Evolutionary conservation across 1,139 yeast genomes (phyloP).

Genomic region (Geotrichum fermentans): DNA sequence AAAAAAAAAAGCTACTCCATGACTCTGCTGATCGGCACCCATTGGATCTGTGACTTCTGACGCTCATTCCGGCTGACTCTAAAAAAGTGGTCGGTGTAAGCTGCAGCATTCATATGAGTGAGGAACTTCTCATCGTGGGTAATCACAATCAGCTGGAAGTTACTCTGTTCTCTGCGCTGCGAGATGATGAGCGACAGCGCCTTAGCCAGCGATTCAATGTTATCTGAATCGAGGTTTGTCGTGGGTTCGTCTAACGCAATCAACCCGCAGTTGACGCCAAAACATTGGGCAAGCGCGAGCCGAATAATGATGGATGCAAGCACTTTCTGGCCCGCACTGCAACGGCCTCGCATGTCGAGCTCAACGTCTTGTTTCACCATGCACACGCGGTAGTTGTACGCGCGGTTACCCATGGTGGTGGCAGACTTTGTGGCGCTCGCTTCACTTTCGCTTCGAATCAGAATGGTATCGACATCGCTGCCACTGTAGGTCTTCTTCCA

Average conservation of each 20-base stretch:
- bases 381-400: constrained; percentile 89
- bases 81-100: constrained; percentile 85
- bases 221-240: constrained; percentile 86
- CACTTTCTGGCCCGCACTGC: constrained; percentile 97
- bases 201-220: constrained; percentile 80
- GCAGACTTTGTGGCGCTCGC: constrained; percentile 17
- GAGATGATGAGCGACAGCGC: constrained; percentile 74
- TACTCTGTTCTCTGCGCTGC: constrained; percentile 67
- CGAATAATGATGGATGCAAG: constrained; percentile 88
- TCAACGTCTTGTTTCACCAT: constrained; percentile 92
- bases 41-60: constrained; percentile 67
- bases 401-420: constrained; percentile 48
- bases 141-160: constrained; percentile 89
- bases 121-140: constrained; percentile 94
- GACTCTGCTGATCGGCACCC: constrained; percentile 33
- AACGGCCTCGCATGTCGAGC: constrained; percentile 95
- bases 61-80: constrained; percentile 74
- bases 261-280: constrained; percentile 91
- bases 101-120: constrained; percentile 75
- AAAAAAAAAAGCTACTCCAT: constrained; percentile 19
- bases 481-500: constrained; percentile 96
- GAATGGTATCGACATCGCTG: constrained; percentile 88
- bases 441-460: constrained; percentile 76
- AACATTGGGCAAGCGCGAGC: constrained; percentile 89
- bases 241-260: constrained; percentile 98